Percentiles rank a stretch among this genome's conserved stretches.
Evolutionary conservation across 306 rosid species (phyloP).

Genomic region (Citrullus colocynthis): DNA sequence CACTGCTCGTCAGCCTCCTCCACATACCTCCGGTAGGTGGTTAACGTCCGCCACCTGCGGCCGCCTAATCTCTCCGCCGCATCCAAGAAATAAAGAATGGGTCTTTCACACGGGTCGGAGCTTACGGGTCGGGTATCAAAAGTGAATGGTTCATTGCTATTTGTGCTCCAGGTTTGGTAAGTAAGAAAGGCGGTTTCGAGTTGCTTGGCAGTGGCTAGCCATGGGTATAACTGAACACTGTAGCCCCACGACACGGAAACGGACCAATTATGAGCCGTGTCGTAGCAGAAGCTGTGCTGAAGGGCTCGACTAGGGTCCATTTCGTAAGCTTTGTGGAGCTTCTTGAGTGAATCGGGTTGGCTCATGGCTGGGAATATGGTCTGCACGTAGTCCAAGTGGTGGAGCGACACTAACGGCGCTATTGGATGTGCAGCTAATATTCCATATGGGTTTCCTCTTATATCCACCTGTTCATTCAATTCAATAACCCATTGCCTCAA

Average conservation of each 20-base stretch:
- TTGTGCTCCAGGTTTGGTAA: slow-evolving; percentile 36
- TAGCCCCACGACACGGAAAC: slow-evolving; percentile 73
- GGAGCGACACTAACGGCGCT: slow-evolving; percentile 65
- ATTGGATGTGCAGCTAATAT: slow-evolving; percentile 57
- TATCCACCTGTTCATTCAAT: slow-evolving; percentile 32
- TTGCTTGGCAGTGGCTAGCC: slow-evolving; percentile 24
- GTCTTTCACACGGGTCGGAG: slow-evolving; percentile 22
- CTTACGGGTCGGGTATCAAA: slow-evolving; percentile 40
- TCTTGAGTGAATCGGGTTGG: slow-evolving; percentile 17
- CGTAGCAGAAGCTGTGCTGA: slow-evolving; percentile 46
- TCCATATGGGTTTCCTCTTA: slow-evolving; percentile 52
- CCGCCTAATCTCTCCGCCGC: slow-evolving; percentile 10
- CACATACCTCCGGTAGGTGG: slow-evolving; percentile 17
- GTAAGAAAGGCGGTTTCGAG: slow-evolving; percentile 34
- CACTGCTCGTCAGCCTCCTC: slow-evolving; percentile 9
- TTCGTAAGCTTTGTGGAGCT: slow-evolving; percentile 8
- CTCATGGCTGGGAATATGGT: slow-evolving; percentile 38
- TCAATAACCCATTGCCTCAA: neutral
- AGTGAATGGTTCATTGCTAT: slow-evolving; percentile 23
- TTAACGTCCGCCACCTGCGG: neutral
- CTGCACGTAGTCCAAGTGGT: slow-evolving; percentile 48
- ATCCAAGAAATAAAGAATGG: slow-evolving; percentile 29
- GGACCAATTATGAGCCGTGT: slow-evolving; percentile 44
- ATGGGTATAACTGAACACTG: slow-evolving; percentile 41
- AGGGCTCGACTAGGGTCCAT: slow-evolving; percentile 50